Evolutionary conservation across 371 early-diverging fungal genomes (phyloP).

Genomic region (Globomyces sp.): DNA sequence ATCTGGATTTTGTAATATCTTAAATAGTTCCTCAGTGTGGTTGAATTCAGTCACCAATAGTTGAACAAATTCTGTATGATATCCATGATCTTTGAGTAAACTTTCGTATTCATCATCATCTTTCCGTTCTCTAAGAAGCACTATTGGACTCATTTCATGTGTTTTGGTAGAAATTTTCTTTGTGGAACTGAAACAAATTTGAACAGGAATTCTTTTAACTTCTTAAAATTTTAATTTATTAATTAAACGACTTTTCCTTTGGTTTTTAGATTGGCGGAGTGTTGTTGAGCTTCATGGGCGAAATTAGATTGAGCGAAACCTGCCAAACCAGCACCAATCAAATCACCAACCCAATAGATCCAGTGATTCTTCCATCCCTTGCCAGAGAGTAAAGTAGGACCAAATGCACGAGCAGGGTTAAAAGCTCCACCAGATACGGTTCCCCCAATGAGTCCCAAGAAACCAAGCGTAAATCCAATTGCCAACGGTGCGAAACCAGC

Average conservation of each 20-base stretch:
- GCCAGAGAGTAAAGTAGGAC: conserved; percentile 57
- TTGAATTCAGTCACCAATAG: too few relatives aligned
- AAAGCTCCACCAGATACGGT: conserved; percentile 69
- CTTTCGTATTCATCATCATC: too few relatives aligned
- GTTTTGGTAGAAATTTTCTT: too few relatives aligned
- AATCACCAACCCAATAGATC: conserved; percentile 64
- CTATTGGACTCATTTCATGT: too few relatives aligned
- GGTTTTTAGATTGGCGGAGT: conserved; percentile 25
- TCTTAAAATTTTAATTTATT: conserved; percentile 1
- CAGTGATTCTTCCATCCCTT: conserved; percentile 57
- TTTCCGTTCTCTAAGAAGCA: background rate
- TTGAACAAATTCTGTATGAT: too few relatives aligned
- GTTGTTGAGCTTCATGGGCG: conserved; percentile 47
- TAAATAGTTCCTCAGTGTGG: too few relatives aligned
- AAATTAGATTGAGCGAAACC: conserved; percentile 52
- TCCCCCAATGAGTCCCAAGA: conserved; percentile 62
- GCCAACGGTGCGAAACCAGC: conserved; percentile 62
- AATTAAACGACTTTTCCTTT: conserved; percentile 9
- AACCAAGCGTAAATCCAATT: conserved; percentile 66
- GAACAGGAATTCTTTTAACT: background rate
- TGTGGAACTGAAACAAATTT: too few relatives aligned
- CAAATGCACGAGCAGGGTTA: conserved; percentile 70
- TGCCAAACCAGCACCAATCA: conserved; percentile 62
- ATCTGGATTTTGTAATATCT: too few relatives aligned
- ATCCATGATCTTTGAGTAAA: too few relatives aligned